Conservation (phyloP, 805 yeast species). For the Kluyveromyces aestuarii region DNA sequence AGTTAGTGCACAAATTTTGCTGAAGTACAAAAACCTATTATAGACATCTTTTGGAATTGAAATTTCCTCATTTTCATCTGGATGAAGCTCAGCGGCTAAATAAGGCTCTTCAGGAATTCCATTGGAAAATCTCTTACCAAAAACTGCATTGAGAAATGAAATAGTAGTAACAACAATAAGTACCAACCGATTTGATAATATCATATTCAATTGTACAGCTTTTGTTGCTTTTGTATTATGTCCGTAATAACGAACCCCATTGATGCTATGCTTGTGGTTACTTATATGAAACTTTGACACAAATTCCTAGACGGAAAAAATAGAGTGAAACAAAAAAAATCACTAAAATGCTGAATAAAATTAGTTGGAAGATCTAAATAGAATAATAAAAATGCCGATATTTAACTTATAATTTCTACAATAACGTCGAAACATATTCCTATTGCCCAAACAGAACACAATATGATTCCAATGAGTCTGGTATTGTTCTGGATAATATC, state of each 20-base stretch:
- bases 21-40: constrained; percentile 24
- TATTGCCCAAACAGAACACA: constrained; percentile 7
- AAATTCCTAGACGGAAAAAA: too few species aligned
- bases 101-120: neutral
- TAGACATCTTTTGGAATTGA: constrained; percentile 12
- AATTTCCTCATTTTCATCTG: neutral
- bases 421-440: constrained; percentile 3
- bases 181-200: neutral
- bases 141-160: neutral
- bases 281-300: too few species aligned
- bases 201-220: neutral
- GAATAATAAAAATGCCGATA: neutral
- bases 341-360: neutral
- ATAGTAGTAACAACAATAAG: neutral
- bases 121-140: neutral
- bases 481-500: constrained; percentile 1
- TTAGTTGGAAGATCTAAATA: neutral
- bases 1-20: constrained; percentile 28
- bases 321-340: too few species aligned
- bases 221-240: too few species aligned
- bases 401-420: neutral
- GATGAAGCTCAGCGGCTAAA: constrained; percentile 1
- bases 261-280: too few species aligned
- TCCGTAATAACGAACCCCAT: too few species aligned
- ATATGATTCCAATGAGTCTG: constrained; percentile 3